Percentiles rank a stretch among this genome's conserved stretches.
Conservation (phyloP, 441 rosid genomes). For the Euphorbia corollata region DNA sequence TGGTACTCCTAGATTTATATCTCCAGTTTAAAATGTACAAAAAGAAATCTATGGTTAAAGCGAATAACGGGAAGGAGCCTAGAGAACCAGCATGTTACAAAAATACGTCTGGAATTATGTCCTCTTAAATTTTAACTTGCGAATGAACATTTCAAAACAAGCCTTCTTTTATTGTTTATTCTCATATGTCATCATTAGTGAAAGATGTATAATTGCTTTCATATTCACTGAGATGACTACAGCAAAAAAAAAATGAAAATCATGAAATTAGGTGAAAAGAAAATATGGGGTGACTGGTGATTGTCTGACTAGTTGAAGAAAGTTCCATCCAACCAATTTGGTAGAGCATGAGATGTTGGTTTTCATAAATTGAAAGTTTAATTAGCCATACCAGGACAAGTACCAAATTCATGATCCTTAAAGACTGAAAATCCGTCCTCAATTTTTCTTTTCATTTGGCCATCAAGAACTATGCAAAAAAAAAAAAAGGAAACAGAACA, state of each 20-base stretch:
- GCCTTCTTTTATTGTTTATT: neutral
- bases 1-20: neutral
- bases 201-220: neutral
- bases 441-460: neutral
- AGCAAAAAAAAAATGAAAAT: neutral
- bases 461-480: conserved; percentile 8
- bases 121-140: neutral
- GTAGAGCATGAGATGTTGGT: too few relatives aligned
- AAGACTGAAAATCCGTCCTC: neutral
- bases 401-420: neutral
- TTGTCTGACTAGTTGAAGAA: neutral
- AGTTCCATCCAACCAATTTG: neutral
- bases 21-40: neutral
- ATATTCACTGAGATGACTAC: neutral
- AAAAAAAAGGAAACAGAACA: conserved; percentile 17
- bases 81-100: neutral
- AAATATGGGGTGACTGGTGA: neutral
- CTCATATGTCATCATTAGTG: neutral
- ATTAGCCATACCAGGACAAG: neutral
- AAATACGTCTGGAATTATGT: neutral
- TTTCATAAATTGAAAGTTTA: neutral
- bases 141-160: neutral
- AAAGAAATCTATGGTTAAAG: neutral
- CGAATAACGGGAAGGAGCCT: neutral
- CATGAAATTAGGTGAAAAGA: neutral